Percentiles rank a stretch among this genome's conserved stretches.
phyloP scores from a whole-genome alignment of 2,329 filamentous ascomycete species.

The Fusarium avenaceum region DNA sequence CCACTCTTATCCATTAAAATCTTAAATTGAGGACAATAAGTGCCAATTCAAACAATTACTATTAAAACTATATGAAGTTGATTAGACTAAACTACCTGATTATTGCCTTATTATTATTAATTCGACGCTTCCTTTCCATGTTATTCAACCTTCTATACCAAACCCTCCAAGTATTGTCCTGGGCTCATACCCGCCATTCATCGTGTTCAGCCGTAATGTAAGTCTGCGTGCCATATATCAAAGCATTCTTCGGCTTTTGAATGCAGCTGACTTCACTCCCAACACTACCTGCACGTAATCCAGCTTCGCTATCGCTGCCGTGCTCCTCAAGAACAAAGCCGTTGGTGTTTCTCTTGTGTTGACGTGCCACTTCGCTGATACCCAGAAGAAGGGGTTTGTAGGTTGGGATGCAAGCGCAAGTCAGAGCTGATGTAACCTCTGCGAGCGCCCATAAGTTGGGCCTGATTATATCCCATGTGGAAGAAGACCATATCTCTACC shows the following conservation, averaged over 20 bases:
- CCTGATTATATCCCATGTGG: constrained; percentile 30
- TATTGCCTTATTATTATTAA: not conserved
- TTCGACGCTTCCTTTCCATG: not conserved
- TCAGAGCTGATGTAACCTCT: constrained; percentile 29
- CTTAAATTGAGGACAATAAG: no score
- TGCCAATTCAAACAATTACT: not conserved
- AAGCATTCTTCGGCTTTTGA: not conserved
- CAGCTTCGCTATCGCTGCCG: constrained; percentile 3
- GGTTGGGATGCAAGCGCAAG: constrained; percentile 38
- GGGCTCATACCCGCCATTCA: not conserved
- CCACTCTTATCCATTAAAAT: no score
- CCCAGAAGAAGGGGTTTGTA: constrained; percentile 21
- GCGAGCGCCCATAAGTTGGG: constrained; percentile 34
- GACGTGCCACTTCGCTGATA: not conserved
- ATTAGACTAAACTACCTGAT: not conserved
- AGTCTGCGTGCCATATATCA: constrained; percentile 20
- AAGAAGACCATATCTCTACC: not conserved
- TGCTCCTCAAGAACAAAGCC: not conserved
- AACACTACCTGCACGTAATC: not conserved
- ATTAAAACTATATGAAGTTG: not conserved
- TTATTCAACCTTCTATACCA: not conserved
- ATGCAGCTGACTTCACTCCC: not conserved
- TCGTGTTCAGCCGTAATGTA: not conserved
- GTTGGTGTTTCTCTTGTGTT: not conserved
- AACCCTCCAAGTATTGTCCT: no score